Evolutionary conservation across 805 yeast genomes (phyloP), one percentile per base, ranked within the genome.

Genomic region (Pichia gijzeniarum): DNA sequence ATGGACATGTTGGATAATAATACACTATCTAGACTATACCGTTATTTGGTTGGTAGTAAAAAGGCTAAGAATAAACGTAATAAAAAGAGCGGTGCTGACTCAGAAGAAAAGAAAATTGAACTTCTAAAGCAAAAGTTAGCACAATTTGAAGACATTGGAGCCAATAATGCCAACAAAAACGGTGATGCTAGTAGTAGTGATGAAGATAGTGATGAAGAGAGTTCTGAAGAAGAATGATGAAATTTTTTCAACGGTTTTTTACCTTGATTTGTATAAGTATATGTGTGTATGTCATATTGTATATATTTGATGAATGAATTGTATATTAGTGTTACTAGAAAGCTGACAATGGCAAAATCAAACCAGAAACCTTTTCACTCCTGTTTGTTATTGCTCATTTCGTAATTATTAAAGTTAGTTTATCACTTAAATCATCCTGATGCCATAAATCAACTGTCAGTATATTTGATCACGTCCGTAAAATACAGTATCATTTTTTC

Each of bases 1-100:
- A 85, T 93, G 81, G 97, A 93, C 62, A 84, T 84, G 65, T 74
- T 93, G 55, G 96, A 87, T 57, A 88, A 87, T 53, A 70, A 77
- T 35, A 90, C 97, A 1, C 75, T 91, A 44, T 68, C 86, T 61
- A 85, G 86, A 59, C 71, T 93, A 51, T 91, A 89, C 72, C 82
- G 84, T 62, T 85, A 83, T 55, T 88, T 93, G 54, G 85, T 83
- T 49, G 64, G 64, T 46, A 69, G 68, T 50, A 70, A 64, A 53
- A 60, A 63, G 40, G 39, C 35, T 22, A 47, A 45, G 21, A 46
- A 41, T 27, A 72, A 63, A 71, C 69, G 59, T 63, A 60, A 59
- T 64, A 60, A 53, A 55, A 60, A 53, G 52, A 56, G 70, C 50
- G 76, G 75, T 64, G 78, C 77, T 28, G 62, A 79, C 57, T 69